Base-by-base conservation (phyloP, 2,329 filamentous ascomycete genomes). In the Madurella fahalii region DNA sequence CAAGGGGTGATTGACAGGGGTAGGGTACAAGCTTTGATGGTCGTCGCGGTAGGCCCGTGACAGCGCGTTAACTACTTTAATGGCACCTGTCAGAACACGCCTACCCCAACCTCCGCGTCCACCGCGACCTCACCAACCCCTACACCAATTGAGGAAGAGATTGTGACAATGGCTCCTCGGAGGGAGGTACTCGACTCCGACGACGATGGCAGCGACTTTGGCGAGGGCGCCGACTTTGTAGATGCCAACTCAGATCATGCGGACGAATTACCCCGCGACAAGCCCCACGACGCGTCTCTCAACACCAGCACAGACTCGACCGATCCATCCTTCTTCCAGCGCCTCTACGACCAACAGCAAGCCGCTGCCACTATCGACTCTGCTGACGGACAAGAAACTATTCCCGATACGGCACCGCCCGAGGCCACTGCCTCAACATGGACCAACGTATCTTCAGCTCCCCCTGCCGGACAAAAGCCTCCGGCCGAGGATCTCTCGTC, bases 301-400 rank as follows among this genome's bases (percentile, higher is more conserved):
- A 39, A 39, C 39, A 45, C 50, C 9, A 58, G 60, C 52, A 63
- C 64, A 51, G 68, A 64, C 18, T 80, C 77, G 15, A 80, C 78
- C 1, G 75, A 80, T 54, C 70, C 72, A 1, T 71, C 68, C 0
- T 75, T 78, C 58, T 80, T 80, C 57, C 72, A 72, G 45, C 70
- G 67, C 47, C 62, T 80, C 9, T 79, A 77, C 54, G 68, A 77
- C 18, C 74, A 78, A 46, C 76, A 80, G 60, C 69, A 71, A 40
- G 66, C 68, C 34, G 68, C 69, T 9, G 60, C 53, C 32, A 25
- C 25, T 25, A 25, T 25, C 25, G 25, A 25, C 25, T 25, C 25
- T 25, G 25, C 25, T 25, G 51, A 53, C 47, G 48, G 4, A 30
- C 39, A 37, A 15, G 18, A 52, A 20, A 30, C 40, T 7, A 32